Evolutionary conservation across 352 stramenopile genomes (phyloP).

Genomic region (Albugo laibachii): DNA sequence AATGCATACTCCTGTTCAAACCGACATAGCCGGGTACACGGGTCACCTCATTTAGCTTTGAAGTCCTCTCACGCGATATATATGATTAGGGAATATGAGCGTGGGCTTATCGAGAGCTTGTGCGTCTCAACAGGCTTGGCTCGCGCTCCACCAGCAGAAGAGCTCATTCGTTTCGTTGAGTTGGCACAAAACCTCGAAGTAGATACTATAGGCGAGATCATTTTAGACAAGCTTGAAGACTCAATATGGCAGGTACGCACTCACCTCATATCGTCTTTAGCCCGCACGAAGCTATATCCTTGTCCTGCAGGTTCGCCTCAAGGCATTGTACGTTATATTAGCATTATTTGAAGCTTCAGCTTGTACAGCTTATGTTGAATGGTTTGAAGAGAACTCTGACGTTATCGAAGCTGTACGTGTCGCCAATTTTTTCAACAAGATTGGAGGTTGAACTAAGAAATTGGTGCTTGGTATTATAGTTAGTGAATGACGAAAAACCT

Average conservation of each 20-base stretch:
- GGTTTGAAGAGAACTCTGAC: slow-evolving; percentile 71
- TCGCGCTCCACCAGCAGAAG: slow-evolving; percentile 50
- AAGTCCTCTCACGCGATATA: no score
- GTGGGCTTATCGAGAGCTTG: slow-evolving; percentile 66
- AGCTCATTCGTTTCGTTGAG: slow-evolving; percentile 67
- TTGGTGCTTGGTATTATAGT: slow-evolving; percentile 7
- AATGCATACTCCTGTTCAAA: slow-evolving; percentile 10
- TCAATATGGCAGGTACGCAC: slow-evolving; percentile 39
- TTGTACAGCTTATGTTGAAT: slow-evolving; percentile 40
- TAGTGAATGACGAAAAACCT: slow-evolving; percentile 53
- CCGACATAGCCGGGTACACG: slow-evolving; percentile 11
- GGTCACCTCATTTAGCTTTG: no score
- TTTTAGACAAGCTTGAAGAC: slow-evolving; percentile 76
- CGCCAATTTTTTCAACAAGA: not conserved
- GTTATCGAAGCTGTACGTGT: slow-evolving; percentile 42
- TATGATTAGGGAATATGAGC: slow-evolving; percentile 48
- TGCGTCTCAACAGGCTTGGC: slow-evolving; percentile 55
- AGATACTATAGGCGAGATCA: slow-evolving; percentile 69
- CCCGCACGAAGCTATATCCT: not conserved
- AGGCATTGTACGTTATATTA: slow-evolving; percentile 62
- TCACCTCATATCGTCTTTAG: not conserved
- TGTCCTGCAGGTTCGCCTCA: slow-evolving; percentile 23
- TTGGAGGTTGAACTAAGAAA: not conserved
- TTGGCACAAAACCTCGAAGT: slow-evolving; percentile 67
- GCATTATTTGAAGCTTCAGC: slow-evolving; percentile 52